A percentile compares a stretch with the other conserved stretches of the same genome.
Conservation (phyloP, 139 green algal genomes). For the Chlamydomonas sp. region DNA sequence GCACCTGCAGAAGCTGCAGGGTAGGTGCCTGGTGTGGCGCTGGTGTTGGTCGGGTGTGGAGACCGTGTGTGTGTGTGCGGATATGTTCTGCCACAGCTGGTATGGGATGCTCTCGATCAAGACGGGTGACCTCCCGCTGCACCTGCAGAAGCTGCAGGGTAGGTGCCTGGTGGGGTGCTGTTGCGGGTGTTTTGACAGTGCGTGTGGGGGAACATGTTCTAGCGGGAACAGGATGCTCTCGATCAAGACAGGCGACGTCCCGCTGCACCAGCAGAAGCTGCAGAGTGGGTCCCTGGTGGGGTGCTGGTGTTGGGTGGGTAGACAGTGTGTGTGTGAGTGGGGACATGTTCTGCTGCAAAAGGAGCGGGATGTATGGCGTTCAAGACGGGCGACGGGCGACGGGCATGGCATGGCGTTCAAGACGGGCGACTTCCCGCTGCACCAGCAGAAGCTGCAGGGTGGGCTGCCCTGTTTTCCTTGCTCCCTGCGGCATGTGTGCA, state of each 20-base stretch:
- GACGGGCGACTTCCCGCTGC: conserved; percentile 52
- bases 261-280: conserved; percentile 68
- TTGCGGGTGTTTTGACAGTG: background rate
- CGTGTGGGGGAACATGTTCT: no score
- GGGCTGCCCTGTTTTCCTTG: no score
- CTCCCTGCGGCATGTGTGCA: no score
- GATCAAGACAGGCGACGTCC: conserved; percentile 73
- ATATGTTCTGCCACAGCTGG: conserved; percentile 76
- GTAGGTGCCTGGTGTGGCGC: background rate
- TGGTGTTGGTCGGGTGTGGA: background rate
- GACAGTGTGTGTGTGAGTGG: conserved; percentile 34
- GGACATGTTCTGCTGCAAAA: conserved; percentile 75
- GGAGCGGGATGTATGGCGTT: conserved; percentile 61
- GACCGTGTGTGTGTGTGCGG: conserved; percentile 29
- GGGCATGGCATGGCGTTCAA: no score
- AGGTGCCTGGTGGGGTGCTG: background rate
- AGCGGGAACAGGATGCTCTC: conserved; percentile 42
- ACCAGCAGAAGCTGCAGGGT: conserved; percentile 67
- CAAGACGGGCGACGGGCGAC: no score
- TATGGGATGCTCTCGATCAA: conserved; percentile 67
- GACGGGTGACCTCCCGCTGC: conserved; percentile 60
- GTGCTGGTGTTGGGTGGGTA: background rate
- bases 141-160: conserved; percentile 68
- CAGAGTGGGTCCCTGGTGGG: conserved; percentile 27
- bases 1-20: conserved; percentile 68